Conservation (phyloP, 208 protist genomes). For the Acanthamoeba culbertsoni region DNA sequence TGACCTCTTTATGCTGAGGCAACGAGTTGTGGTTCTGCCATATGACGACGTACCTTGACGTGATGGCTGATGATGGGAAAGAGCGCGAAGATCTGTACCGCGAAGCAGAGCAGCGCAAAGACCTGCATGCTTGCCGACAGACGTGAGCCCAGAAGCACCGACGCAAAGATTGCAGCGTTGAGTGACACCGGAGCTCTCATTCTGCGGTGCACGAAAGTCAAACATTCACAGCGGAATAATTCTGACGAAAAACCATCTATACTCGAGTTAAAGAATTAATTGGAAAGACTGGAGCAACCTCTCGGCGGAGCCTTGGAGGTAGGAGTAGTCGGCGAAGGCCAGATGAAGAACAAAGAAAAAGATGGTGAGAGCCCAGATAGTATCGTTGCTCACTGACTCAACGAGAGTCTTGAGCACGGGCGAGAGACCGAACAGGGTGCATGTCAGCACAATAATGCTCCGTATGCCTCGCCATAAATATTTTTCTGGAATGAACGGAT, state of each 20-base stretch:
- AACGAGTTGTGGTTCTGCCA: not conserved
- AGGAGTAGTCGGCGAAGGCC: constrained; percentile 67
- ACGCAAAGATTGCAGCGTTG: constrained; percentile 76
- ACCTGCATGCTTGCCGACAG: constrained; percentile 72
- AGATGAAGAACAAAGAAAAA: constrained; percentile 73
- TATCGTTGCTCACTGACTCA: constrained; percentile 71
- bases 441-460: constrained; percentile 62
- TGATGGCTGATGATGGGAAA: constrained; percentile 70
- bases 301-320: constrained; percentile 58
- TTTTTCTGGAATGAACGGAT: not conserved
- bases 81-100: constrained; percentile 72
- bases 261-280: not conserved
- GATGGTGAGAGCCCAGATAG: constrained; percentile 72
- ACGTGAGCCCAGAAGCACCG: constrained; percentile 72
- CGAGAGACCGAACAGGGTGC: constrained; percentile 67
- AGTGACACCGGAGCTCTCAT: constrained; percentile 68
- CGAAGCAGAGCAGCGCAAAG: constrained; percentile 69
- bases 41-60: constrained; percentile 51
- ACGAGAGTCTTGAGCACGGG: constrained; percentile 72
- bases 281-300: not conserved
- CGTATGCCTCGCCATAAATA: constrained; percentile 58
- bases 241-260: too few species aligned
- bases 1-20: too few species aligned
- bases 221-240: not conserved
- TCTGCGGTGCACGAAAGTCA: not conserved